Percentiles rank a stretch among this genome's conserved stretches.
These are phyloP conservation scores for Xylaria sp. DNA, from an alignment of 2,329 filamentous ascomycete genomes.

Conservation along the genomic window DNA sequence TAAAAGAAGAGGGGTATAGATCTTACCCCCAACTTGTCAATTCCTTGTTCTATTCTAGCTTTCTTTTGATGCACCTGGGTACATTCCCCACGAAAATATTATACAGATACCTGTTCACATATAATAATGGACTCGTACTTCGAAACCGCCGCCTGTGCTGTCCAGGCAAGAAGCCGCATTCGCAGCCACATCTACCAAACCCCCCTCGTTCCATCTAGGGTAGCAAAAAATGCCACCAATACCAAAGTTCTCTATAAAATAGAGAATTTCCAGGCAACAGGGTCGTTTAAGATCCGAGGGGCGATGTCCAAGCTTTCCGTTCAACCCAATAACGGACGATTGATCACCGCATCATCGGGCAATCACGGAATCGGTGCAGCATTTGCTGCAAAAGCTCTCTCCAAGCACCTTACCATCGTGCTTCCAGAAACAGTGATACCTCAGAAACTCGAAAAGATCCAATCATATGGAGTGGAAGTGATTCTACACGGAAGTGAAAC, in stretches of 20 bases:
- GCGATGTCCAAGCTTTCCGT: slow-evolving; percentile 13
- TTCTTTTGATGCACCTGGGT: too few species aligned
- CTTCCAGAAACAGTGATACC: slow-evolving; percentile 16
- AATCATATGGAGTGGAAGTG: slow-evolving; percentile 8
- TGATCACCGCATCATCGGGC: slow-evolving; percentile 15
- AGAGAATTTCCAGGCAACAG: slow-evolving; percentile 17
- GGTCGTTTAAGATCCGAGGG: slow-evolving; percentile 14
- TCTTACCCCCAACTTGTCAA: too few species aligned
- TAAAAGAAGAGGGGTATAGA: too few species aligned
- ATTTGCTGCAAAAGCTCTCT: slow-evolving; percentile 10
- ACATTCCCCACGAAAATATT: too few species aligned
- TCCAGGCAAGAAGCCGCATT: slow-evolving; percentile 14
- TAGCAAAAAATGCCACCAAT: not conserved
- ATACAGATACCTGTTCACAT: too few species aligned
- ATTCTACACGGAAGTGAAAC: slow-evolving; percentile 16
- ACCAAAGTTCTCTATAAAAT: not conserved
- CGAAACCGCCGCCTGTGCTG: slow-evolving; percentile 11
- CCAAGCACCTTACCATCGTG: slow-evolving; percentile 15
- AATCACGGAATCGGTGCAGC: slow-evolving; percentile 21
- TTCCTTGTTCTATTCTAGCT: too few species aligned
- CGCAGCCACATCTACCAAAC: slow-evolving; percentile 11
- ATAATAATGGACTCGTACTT: not conserved
- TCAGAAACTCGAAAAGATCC: slow-evolving; percentile 10
- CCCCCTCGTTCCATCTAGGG: slow-evolving; percentile 11
- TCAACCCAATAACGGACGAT: not conserved